Evolutionary conservation across 106 monocot genomes (phyloP), one percentile per base, ranked within the genome.

Genomic region (Dendrobium chrysotoxum): DNA sequence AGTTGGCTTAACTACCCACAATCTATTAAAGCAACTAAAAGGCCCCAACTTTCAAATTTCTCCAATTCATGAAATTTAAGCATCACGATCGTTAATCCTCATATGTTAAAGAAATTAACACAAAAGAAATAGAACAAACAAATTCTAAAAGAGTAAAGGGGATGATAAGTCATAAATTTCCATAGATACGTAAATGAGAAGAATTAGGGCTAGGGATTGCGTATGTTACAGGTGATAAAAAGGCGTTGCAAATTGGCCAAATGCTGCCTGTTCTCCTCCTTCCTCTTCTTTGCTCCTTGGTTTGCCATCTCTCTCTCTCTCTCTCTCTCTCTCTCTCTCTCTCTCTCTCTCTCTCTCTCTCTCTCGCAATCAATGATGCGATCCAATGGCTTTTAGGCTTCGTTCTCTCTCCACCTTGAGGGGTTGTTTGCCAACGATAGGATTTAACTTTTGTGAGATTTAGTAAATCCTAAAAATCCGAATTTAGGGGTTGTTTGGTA

Each of bases 201-300:
- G 11, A 68, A 7, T 40, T 73, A 40, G 73, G 40, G 40, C 21
- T 45, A 46, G 3, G 25, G 8, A 45, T 25, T 75, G 45, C 86
- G 4, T 77, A 96, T 92, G 80, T 96, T 96, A 72, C 84, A 89
- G 72, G 85, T 90, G n/a, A 96, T 70, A 78, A 96, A 92, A 77
- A 93, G 61, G 45, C 90, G 93, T 42, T 88, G 86, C 75, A 96
- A 88, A 26, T 88, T 90, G 86, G 58, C 17, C 88, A 96, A 90
- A 83, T 88, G 96, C 82, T 89, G 85, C 88, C 84, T 93, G 88
- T 96, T 95, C 84, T 89, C 94, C 77, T 92, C 92, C 85, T 84
- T 92, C 78, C 87, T 83, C 89, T 89, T 92, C 87, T 92, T 92
- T 46, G 89, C 92, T 44, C 92, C 92, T 75, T 92, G 92, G 44